These are phyloP conservation scores for Amphicarpaea edgeworthii DNA, from an alignment of 306 rosid genomes.

Conservation along the genomic window DNA sequence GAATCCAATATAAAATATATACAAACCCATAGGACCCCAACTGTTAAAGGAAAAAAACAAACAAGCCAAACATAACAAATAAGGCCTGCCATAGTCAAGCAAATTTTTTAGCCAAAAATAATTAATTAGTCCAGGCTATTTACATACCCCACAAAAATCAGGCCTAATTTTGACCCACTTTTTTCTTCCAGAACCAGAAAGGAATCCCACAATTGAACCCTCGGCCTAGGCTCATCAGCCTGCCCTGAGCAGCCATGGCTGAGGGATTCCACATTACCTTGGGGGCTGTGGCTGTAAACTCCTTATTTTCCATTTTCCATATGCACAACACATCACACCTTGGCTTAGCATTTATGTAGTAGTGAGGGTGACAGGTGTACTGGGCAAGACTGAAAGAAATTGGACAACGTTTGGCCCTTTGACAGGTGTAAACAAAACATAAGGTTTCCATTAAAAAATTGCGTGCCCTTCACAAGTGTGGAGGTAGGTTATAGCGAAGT, in stretches of 20 bases:
- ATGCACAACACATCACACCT: conserved; percentile 7
- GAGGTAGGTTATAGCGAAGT: neutral
- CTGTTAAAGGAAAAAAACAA: neutral
- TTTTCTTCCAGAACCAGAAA: conserved; percentile 18
- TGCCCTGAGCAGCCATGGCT: neutral
- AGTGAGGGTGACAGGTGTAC: neutral
- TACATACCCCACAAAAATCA: neutral
- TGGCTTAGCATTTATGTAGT: neutral
- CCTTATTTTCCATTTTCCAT: conserved; percentile 1
- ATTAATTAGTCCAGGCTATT: neutral
- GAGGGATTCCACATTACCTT: neutral
- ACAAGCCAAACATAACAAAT: neutral
- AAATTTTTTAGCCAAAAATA: neutral
- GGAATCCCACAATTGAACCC: neutral
- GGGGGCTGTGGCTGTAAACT: neutral
- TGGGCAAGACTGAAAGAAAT: neutral
- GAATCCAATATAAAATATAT: neutral
- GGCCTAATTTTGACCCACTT: neutral
- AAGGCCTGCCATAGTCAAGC: neutral
- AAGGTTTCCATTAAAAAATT: neutral
- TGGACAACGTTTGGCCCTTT: neutral
- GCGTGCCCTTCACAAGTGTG: neutral
- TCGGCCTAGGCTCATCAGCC: neutral
- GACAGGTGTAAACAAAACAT: neutral
- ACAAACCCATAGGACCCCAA: neutral